Evolutionary conservation across 306 rosid species (phyloP), one percentile per base, ranked within the genome.

Genomic region (Prunus fruticosa): DNA sequence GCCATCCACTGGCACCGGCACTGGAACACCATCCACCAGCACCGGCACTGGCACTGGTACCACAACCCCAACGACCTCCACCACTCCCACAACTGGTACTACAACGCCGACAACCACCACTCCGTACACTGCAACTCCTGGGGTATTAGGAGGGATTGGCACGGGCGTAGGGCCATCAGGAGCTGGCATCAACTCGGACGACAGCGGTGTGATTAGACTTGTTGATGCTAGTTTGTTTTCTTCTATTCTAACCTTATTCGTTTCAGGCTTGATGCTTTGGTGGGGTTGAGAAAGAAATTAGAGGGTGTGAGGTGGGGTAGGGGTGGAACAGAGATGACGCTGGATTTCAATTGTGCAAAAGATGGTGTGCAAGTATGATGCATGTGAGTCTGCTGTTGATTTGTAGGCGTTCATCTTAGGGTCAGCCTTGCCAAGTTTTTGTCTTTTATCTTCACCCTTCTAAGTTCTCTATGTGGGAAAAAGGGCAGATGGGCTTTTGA

Each of bases 141-240:
- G 96, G 20, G 95, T 88, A 51, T 77, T 89, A 4, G 98, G 98
- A 64, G 97, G 97, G 23, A 90, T 86, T 11, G 89, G 93, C 38
- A 80, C 34, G 11, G 93, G 97, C 6, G 77, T 89, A 77, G 90
- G 89, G 38, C 98, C 98, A 51, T 80, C 96, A 0, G 97, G 91
- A 76, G 22, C 87, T 28, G 96, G 97, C 80, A 77, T 88, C 53
- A 90, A 41, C 77, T 70, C 89, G 0, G 98, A 93, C 72, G 96
- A 85, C 1, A 91, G 96, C 53, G 87, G 81, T 65, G 97, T 87
- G 15, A 51, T 76, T 15, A 86, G 82, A 30, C 88, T 81, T 52
- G 6, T 72, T 4, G 52, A 60, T 77, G 43, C 41, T 45, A 38
- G 61, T 54, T 67, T 78, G 73, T 66, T 82, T 77, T 62, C 83